Conservation (phyloP, 2,329 filamentous ascomycete genomes). For the Pseudogymnoascus pannorum region DNA sequence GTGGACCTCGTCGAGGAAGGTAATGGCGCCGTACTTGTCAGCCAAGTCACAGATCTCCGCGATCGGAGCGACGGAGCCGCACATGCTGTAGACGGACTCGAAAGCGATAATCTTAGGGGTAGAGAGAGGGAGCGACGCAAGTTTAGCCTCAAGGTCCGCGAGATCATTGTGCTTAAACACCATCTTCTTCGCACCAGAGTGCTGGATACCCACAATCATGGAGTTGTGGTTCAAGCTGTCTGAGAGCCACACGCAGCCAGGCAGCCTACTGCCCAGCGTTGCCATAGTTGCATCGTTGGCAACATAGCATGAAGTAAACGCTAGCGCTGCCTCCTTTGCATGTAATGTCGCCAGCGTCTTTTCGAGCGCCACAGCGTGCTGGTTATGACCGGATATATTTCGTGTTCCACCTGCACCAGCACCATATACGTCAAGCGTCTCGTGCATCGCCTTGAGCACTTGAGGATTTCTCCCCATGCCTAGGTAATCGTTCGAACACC, state of each 20-base stretch:
- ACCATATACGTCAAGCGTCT: constrained; percentile 89
- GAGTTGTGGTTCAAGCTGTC: constrained; percentile 97
- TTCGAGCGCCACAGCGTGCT: constrained; percentile 83
- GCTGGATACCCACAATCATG: constrained; percentile 98
- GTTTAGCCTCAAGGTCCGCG: constrained; percentile 84
- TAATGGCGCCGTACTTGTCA: constrained; percentile 95
- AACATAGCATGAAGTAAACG: constrained; percentile 97
- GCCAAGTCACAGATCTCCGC: constrained; percentile 92
- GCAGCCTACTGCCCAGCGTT: constrained; percentile 92
- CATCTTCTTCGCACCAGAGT: constrained; percentile 93
- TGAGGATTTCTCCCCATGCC: constrained; percentile 91
- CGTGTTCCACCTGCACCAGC: constrained; percentile 91
- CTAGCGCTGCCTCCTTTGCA: constrained; percentile 82
- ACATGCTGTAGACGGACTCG: constrained; percentile 99
- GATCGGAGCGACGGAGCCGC: constrained; percentile 92
- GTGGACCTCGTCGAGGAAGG: constrained; percentile 97
- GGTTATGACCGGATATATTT: constrained; percentile 97
- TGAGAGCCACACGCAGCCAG: constrained; percentile 94
- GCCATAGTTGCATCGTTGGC: constrained; percentile 96
- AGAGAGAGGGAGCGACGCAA: constrained; percentile 76
- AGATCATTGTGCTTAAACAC: constrained; percentile 99
- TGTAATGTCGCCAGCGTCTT: constrained; percentile 77
- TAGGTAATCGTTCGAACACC: constrained; percentile 98
- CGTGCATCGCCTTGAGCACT: constrained; percentile 86
- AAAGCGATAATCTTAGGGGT: constrained; percentile 98